phyloP scores from a whole-genome alignment of 2,329 filamentous ascomycete genomes.

The Aspergillus oerlinghausenensis region DNA sequence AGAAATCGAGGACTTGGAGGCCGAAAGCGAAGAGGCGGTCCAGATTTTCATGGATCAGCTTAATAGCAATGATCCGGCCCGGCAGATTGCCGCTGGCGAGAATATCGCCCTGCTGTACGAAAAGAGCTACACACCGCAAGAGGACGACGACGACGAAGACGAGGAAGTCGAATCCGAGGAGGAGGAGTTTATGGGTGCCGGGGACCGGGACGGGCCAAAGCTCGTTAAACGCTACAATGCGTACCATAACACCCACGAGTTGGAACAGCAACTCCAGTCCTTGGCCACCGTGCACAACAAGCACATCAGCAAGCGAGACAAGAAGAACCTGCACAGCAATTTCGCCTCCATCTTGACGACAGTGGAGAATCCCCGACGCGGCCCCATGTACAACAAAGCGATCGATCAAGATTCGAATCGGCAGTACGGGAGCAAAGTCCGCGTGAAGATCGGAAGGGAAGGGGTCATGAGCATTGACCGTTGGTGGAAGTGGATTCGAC shows the following conservation, averaged over 20 bases:
- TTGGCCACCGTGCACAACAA: constrained; percentile 59
- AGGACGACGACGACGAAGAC: constrained; percentile 53
- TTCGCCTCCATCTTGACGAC: constrained; percentile 64
- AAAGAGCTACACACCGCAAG: constrained; percentile 57
- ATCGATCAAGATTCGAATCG: constrained; percentile 57
- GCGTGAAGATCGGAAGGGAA: constrained; percentile 53
- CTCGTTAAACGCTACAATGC: constrained; percentile 62
- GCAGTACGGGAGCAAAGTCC: constrained; percentile 59
- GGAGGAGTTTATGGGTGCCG: constrained; percentile 29
- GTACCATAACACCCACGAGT: constrained; percentile 59
- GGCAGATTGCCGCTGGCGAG: constrained; percentile 72
- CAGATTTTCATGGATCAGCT: constrained; percentile 83
- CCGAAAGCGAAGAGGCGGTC: constrained; percentile 65
- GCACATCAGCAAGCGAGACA: constrained; percentile 61
- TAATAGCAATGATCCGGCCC: constrained; percentile 64
- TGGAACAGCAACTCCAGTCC: constrained; percentile 55
- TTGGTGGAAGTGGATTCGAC: constrained; percentile 68
- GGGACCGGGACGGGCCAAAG: constrained; percentile 38
- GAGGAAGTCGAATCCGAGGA: constrained; percentile 41
- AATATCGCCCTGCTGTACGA: constrained; percentile 83
- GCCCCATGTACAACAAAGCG: constrained; percentile 62
- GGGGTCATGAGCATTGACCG: constrained; percentile 62
- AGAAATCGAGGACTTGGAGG: constrained; percentile 68
- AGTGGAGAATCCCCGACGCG: constrained; percentile 61
- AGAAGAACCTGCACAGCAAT: constrained; percentile 60